Evolutionary conservation across 495 filamentous ascomycete genomes (phyloP).

Genomic region (Parachaetomium inaequale): DNA sequence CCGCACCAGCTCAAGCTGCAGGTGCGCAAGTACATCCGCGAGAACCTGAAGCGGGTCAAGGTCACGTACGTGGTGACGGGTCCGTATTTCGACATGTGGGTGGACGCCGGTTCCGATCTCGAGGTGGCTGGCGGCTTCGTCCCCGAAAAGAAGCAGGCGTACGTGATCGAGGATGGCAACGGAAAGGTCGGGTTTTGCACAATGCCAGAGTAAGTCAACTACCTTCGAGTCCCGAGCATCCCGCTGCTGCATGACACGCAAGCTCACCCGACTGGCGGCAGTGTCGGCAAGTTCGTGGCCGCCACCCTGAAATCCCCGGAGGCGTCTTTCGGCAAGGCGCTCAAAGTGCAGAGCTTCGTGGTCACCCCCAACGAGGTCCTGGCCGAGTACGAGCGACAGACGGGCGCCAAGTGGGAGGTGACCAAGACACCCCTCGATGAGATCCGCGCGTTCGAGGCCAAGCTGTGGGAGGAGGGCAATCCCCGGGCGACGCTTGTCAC

Average conservation of each 20-base stretch:
- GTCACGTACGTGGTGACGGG: conserved; percentile 68
- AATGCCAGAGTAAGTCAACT: conserved; percentile 59
- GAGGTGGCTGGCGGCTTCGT: conserved; percentile 53
- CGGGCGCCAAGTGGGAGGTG: conserved; percentile 53
- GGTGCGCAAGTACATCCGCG: conserved; percentile 55
- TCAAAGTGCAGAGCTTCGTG: conserved; percentile 70
- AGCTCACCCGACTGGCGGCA: conserved; percentile 30
- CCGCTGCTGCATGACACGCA: background rate
- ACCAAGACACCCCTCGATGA: conserved; percentile 50
- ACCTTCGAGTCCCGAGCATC: background rate
- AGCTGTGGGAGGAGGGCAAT: conserved; percentile 51
- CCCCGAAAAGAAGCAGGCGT: conserved; percentile 51
- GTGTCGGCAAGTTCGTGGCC: conserved; percentile 63
- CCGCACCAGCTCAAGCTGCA: conserved; percentile 69
- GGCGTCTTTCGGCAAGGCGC: conserved; percentile 49
- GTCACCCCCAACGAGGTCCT: conserved; percentile 59
- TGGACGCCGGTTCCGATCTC: conserved; percentile 39
- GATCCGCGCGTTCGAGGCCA: conserved; percentile 51
- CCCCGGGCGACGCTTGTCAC: conserved; percentile 56
- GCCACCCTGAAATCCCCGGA: conserved; percentile 55
- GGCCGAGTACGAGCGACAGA: conserved; percentile 63
- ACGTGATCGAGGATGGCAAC: conserved; percentile 55
- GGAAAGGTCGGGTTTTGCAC: conserved; percentile 60
- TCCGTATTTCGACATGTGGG: conserved; percentile 64
- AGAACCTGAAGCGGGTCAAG: conserved; percentile 50